Base-by-base conservation (phyloP, 192 early-diverging fungal species). In the Linnemannia zychae region DNA sequence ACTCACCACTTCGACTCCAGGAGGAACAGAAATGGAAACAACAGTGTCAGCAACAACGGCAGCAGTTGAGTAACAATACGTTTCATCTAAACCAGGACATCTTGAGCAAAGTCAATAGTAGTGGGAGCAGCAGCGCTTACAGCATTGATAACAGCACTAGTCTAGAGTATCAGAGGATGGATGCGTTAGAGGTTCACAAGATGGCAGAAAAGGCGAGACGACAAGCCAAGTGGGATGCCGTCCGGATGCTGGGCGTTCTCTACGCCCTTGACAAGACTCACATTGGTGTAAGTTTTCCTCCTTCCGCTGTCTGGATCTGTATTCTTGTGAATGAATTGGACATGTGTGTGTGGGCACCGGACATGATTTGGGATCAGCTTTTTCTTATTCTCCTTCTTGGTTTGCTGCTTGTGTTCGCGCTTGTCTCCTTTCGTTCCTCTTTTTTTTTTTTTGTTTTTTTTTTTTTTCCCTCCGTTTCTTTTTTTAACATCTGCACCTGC, bases 251-350 rank as follows among this genome's bases (percentile, higher is more conserved):
- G 74, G 83, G 83, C 15, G 83, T 85, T 13, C 77, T 85, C 12
- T 85, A 85, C 28, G 83, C 83, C 49, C 49, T 85, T 17, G 83
- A 85, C 40, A 85, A 85, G 74, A 85, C 83, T 17, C 83, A 85
- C 48, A 75, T 85, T 18, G 83, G 78, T 6, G 83, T 85, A 85
- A 60, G 77, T 57, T 24, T 65, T 52, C 3, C 31, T 15, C 47
- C 16, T 65, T 69, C n/a, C n/a, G n/a, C n/a, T 63, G 15, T 28
- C 40, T 31, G 28, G 28, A 63, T 63, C 28, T 63, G 33, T 11
- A 60, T 17, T 50, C 47, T 20, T 50, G 71, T 15, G 33, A 33
- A 50, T 70, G 4, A 57, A 57, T 57, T 24, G 0, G 15, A 44
- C 16, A 16, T 15, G 36, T 11, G 16, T 44, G 40, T 9, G 40